Evolutionary conservation across 805 yeast species (phyloP).

Genomic region (Wickerhamomyces alni): DNA sequence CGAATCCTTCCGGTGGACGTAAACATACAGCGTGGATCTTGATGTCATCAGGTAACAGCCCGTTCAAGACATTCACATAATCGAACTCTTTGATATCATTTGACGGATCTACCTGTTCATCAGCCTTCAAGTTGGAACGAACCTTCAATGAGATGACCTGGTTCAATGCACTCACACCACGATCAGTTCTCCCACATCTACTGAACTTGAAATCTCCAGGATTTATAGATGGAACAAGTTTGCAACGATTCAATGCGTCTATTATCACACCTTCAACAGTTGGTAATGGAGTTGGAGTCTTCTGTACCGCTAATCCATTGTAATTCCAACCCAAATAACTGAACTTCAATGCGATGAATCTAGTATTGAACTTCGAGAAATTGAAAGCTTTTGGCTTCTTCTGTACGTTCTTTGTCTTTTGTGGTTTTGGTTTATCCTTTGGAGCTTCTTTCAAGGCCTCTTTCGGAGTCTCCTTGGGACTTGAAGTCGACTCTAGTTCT

Average conservation of each 20-base stretch:
- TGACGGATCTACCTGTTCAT: constrained; percentile 51
- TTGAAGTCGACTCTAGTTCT: constrained; percentile 44
- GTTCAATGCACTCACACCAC: constrained; percentile 95
- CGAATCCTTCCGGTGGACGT: constrained; percentile 77
- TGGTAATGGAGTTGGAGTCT: constrained; percentile 68
- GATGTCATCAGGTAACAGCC: constrained; percentile 74
- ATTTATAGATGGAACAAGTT: constrained; percentile 53
- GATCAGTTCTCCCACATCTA: constrained; percentile 92
- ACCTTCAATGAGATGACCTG: constrained; percentile 83
- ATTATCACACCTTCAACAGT: constrained; percentile 80
- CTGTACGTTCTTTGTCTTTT: constrained; percentile 1
- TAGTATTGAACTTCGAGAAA: constrained; percentile 51
- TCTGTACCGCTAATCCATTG: constrained; percentile 83
- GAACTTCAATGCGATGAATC: constrained; percentile 76
- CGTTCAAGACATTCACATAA: constrained; percentile 70
- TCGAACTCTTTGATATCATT: constrained; percentile 69
- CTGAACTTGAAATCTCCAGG: constrained; percentile 68
- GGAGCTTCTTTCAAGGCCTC: neutral
- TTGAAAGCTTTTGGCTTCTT: constrained; percentile 43
- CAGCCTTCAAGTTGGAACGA: constrained; percentile 58
- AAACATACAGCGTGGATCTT: constrained; percentile 76
- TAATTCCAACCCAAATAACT: constrained; percentile 94
- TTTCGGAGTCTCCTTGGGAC: constrained; percentile 4
- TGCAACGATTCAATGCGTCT: constrained; percentile 63
- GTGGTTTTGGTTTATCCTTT: too few species aligned